Percentiles rank a stretch among this genome's conserved stretches.
Conservation (phyloP, 768 basidiomycete genomes). For the Hirschioporus abietinus region DNA sequence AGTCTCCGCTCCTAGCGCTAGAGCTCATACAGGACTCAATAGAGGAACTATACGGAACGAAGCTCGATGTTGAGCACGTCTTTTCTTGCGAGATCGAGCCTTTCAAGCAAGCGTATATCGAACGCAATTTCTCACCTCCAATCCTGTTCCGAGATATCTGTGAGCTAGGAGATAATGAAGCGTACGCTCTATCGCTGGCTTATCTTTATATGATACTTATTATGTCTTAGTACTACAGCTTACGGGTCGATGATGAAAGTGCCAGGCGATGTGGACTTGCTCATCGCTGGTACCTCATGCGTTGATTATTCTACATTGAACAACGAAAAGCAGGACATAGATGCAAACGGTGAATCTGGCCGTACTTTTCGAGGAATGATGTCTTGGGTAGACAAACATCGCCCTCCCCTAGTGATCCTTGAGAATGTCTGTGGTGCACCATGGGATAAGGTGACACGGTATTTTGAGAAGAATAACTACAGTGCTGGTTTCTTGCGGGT, state of each 20-base stretch:
- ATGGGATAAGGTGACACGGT: conserved; percentile 70
- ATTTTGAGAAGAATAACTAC: conserved; percentile 74
- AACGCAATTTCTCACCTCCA: conserved; percentile 91
- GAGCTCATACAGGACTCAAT: conserved; percentile 78
- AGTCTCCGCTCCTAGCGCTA: conserved; percentile 88
- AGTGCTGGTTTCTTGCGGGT: conserved; percentile 64
- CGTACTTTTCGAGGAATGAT: conserved; percentile 94
- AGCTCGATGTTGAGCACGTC: conserved; percentile 79
- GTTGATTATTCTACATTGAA: conserved; percentile 98
- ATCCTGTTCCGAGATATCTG: conserved; percentile 91
- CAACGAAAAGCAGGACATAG: conserved; percentile 85
- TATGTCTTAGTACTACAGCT: conserved; percentile 67
- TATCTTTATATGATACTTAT: not conserved
- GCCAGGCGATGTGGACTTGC: conserved; percentile 85
- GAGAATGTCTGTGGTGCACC: conserved; percentile 94
- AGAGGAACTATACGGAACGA: conserved; percentile 55
- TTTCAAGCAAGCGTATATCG: conserved; percentile 97
- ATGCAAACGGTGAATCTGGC: conserved; percentile 88
- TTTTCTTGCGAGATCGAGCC: conserved; percentile 98
- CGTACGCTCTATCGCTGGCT: conserved; percentile 43
- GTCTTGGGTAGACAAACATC: conserved; percentile 81
- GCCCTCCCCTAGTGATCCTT: conserved; percentile 86
- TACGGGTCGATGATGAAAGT: conserved; percentile 84
- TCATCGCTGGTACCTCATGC: conserved; percentile 93
- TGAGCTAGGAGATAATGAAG: conserved; percentile 73